Conservation (phyloP, 805 yeast species). For the Yamadazyma kitorensis region DNA sequence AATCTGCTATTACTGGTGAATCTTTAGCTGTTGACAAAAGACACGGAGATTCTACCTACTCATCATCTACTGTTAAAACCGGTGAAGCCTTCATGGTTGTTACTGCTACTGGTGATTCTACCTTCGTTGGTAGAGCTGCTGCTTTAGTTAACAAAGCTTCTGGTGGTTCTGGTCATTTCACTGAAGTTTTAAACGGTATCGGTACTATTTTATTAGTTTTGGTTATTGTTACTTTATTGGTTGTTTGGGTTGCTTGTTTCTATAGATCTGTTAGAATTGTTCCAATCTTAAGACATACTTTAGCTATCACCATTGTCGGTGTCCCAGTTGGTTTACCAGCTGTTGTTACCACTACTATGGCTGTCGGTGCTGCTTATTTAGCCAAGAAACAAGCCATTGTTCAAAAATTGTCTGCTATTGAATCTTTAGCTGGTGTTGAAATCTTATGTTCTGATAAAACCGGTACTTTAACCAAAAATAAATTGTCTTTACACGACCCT, state of each 20-base stretch:
- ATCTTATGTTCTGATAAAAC: conserved; percentile 97
- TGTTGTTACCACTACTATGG: conserved; percentile 98
- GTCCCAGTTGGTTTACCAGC: conserved; percentile 99
- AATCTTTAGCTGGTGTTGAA: conserved; percentile 96
- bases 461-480: conserved; percentile 97
- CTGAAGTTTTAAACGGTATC: conserved; percentile 96
- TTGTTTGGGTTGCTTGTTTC: conserved; percentile 93
- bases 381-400: conserved; percentile 97
- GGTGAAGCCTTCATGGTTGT: conserved; percentile 95
- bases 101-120: conserved; percentile 92
- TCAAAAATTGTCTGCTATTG: conserved; percentile 94
- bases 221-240: conserved; percentile 80
- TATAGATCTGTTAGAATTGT: conserved; percentile 88
- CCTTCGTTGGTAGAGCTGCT: conserved; percentile 97
- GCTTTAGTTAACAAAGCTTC: conserved; percentile 93
- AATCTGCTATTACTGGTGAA: conserved; percentile 97
- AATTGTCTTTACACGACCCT: conserved; percentile 93
- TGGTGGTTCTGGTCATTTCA: conserved; percentile 92
- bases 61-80: conserved; percentile 92
- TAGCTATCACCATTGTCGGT: conserved; percentile 96
- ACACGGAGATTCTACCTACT: conserved; percentile 82
- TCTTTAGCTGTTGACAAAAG: conserved; percentile 93
- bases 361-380: conserved; percentile 98
- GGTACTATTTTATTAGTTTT: conserved; percentile 89
- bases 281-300: conserved; percentile 83